Conservation (phyloP, 202 grass and related monocot genomes). For the Setaria viridis region DNA sequence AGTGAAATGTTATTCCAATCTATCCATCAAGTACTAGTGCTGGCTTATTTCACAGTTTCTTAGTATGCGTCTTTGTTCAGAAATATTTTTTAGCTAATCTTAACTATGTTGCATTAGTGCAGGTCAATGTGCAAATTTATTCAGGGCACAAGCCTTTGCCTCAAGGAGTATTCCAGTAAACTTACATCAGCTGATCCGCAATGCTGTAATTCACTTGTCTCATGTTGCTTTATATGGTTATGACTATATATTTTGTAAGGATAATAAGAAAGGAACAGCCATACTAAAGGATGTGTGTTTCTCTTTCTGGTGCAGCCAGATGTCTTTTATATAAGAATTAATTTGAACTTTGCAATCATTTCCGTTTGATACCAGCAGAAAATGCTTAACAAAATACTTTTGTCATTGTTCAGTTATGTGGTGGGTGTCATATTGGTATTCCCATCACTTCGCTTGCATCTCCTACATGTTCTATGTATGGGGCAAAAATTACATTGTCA, state of each 20-base stretch:
- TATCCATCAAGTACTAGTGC: background rate
- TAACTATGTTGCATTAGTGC: constrained; percentile 2
- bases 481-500: background rate
- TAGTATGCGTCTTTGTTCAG: background rate
- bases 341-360: background rate
- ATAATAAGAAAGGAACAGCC: background rate
- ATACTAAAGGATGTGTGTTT: background rate
- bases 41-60: background rate
- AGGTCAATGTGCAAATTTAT: constrained; percentile 47
- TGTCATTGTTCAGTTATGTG: background rate
- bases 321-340: background rate
- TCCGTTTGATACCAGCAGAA: background rate
- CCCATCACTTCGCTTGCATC: background rate
- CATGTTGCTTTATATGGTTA: background rate
- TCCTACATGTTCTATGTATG: background rate
- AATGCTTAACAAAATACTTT: background rate
- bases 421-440: background rate
- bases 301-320: background rate
- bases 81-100: background rate
- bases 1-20: background rate
- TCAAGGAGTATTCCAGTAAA: constrained; percentile 28
- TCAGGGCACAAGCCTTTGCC: constrained; percentile 38
- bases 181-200: constrained; percentile 52
- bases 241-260: background rate
- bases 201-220: constrained; percentile 45